Evolutionary conservation across 495 filamentous ascomycete species (phyloP).

Genomic region (Echria macrotheca): DNA sequence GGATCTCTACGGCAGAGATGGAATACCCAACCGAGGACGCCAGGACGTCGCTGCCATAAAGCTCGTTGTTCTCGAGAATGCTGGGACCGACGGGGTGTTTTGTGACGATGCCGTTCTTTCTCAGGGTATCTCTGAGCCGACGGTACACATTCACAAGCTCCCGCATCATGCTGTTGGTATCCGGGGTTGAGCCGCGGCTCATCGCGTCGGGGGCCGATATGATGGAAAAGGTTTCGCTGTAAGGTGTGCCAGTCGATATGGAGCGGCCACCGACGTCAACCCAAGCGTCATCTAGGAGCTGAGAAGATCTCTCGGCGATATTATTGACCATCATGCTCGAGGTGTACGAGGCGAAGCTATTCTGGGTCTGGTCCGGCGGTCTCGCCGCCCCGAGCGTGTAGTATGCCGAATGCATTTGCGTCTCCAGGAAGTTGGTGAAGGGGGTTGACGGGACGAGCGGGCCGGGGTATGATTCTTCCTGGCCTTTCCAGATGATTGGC

Average conservation of each 20-base stretch:
- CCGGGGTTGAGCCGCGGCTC: constrained; percentile 20
- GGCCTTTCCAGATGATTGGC: constrained; percentile 91
- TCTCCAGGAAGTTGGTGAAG: constrained; percentile 62
- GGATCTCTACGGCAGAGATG: constrained; percentile 87
- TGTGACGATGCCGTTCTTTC: constrained; percentile 59
- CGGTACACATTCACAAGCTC: constrained; percentile 80
- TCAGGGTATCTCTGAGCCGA: constrained; percentile 72
- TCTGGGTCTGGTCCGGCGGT: constrained; percentile 43
- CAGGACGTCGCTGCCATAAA: constrained; percentile 62
- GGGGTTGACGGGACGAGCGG: constrained; percentile 49
- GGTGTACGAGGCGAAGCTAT: constrained; percentile 63
- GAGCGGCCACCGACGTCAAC: constrained; percentile 23
- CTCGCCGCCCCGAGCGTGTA: constrained; percentile 34
- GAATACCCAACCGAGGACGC: constrained; percentile 74
- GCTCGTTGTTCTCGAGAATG: constrained; percentile 24
- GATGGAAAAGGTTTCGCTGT: constrained; percentile 26
- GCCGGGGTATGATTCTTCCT: constrained; percentile 74
- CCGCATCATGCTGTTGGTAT: constrained; percentile 43
- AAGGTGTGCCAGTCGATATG: constrained; percentile 25
- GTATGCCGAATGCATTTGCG: constrained; percentile 32
- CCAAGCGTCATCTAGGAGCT: constrained; percentile 33
- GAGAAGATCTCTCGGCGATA: constrained; percentile 37
- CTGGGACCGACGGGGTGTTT: constrained; percentile 26
- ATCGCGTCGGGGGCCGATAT: constrained; percentile 17
- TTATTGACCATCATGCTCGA: constrained; percentile 56